Base-by-base conservation (phyloP, 352 stramenopile genomes). In the Pythium brassicae region DNA sequence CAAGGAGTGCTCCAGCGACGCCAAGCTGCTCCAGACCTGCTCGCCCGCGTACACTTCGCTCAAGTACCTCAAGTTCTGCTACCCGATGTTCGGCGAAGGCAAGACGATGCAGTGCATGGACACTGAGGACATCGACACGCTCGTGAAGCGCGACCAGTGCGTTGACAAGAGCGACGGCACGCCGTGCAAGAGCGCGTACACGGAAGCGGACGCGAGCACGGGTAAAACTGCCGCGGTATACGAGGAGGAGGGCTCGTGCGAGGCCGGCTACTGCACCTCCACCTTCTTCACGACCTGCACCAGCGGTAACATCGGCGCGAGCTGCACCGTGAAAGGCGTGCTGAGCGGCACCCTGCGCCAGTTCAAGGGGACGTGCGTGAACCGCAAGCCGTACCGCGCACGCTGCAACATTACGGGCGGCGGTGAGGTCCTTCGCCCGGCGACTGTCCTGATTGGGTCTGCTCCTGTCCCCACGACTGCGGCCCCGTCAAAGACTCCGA, bases 101-200 rank as follows among this genome's bases (percentile, higher is more conserved):
- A 37, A 53, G 47, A 27, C 47, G 27, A 22, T 53, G 27, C 26
- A 53, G 47, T 53, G 47, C 29, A 5, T 53, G 17, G 10, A 53
- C 19, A 5, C 35, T 0, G 26, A 35, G 29, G 17, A 53, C 27
- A 53, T 53, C 27, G 47, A 53, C 9, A 53, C 47, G 27, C 34
- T 53, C 47, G 29, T 42, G 10, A 17, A 53, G 47, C 47, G 47
- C 19, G 47, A 40, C 15, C 4, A 17, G 8, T 53, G 47, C 29
- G 35, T 27, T 6, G 20, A 39, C 47, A 53, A 53, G 47, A n/a
- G 26, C 17, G 29, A 53, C 17, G 47, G 47, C 47, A 27, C 47
- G 14, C 2, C 26, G 19, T 53, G 29, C 29, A 53, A 53, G 29
- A 53, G 10, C 5, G 6, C 47, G 6, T 53, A 42, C 27, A 27